These are phyloP conservation scores for Trapa bicornis DNA, from an alignment of 345 rosid genomes.

Conservation along the genomic window DNA sequence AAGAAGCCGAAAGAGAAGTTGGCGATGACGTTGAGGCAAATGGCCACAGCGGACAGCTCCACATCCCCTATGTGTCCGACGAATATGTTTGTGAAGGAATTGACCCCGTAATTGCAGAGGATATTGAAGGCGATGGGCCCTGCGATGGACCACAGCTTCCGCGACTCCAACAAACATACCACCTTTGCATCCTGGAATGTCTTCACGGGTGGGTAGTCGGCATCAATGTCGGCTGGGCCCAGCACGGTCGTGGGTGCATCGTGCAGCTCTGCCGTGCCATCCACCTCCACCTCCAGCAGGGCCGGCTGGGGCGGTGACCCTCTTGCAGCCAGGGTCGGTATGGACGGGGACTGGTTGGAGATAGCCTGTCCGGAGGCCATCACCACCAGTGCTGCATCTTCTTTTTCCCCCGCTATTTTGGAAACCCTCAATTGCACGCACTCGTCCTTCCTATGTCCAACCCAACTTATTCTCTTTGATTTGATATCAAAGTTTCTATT, in stretches of 20 bases:
- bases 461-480: neutral
- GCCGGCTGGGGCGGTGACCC: neutral
- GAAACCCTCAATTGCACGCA: neutral
- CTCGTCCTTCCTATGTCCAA: too few relatives aligned
- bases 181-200: conserved; percentile 35
- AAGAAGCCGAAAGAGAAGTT: conserved; percentile 89
- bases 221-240: conserved; percentile 25
- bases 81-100: conserved; percentile 82
- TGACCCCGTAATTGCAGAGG: conserved; percentile 73
- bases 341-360: too few relatives aligned
- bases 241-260: conserved; percentile 44
- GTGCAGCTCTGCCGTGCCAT: conserved; percentile 35
- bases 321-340: neutral
- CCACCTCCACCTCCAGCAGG: too few relatives aligned
- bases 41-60: conserved; percentile 84
- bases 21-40: conserved; percentile 72
- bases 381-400: conserved; percentile 8
- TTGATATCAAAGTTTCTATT: neutral
- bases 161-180: conserved; percentile 38
- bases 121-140: conserved; percentile 88
- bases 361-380: neutral
- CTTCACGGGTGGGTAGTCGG: conserved; percentile 43
- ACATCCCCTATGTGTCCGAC: conserved; percentile 84
- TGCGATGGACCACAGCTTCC: conserved; percentile 70
- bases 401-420: neutral